Conservation (phyloP, 148 eudicot genomes). For the Mesembryanthemum crystallinum region DNA sequence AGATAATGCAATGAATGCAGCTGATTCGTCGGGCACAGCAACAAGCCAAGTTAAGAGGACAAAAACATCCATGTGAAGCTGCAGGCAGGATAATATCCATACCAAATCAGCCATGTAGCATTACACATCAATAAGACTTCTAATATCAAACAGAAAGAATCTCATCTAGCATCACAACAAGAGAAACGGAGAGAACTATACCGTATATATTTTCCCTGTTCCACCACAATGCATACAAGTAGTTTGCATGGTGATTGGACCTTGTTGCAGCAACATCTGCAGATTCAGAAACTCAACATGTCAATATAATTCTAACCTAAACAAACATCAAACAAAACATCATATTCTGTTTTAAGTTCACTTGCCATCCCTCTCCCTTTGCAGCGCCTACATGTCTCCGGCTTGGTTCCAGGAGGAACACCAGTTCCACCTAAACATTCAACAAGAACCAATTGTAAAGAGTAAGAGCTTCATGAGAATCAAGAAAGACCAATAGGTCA, state of each 20-base stretch:
- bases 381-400: slow-evolving; percentile 83
- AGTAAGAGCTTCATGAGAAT: neutral
- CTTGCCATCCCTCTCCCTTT: slow-evolving; percentile 82
- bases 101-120: neutral
- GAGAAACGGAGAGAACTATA: slow-evolving; percentile 24
- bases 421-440: slow-evolving; percentile 71
- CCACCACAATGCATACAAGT: slow-evolving; percentile 71
- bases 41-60: too few relatives aligned
- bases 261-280: slow-evolving; percentile 58
- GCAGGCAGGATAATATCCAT: too few relatives aligned
- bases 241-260: slow-evolving; percentile 55
- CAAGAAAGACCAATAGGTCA: too few relatives aligned
- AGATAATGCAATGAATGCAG: too few relatives aligned
- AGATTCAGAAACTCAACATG: slow-evolving; percentile 14
- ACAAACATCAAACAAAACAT: neutral
- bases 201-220: slow-evolving; percentile 70
- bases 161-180: neutral
- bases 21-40: too few relatives aligned
- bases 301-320: slow-evolving; percentile 8
- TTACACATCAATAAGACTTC: neutral
- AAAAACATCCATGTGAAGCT: too few relatives aligned
- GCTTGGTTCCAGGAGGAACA: slow-evolving; percentile 93
- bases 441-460: slow-evolving; percentile 16
- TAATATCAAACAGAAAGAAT: neutral
- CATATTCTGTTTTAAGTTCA: slow-evolving; percentile 18